Evolutionary conservation across 768 basidiomycete species (phyloP), one percentile per base, ranked within the genome.

Genomic region (Suillus tomentosus): DNA sequence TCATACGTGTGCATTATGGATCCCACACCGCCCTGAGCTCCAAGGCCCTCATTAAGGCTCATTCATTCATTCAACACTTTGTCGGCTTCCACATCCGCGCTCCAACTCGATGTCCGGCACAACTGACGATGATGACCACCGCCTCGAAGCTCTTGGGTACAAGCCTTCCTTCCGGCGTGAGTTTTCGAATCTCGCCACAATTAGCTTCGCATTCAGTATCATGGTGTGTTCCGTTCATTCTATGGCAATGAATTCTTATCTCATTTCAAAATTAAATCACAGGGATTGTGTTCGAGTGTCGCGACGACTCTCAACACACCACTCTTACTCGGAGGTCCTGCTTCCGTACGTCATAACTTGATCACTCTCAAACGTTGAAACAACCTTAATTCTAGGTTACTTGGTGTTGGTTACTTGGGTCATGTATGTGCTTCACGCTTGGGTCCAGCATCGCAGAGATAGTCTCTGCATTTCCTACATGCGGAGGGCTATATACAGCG

Each of bases 111-210:
- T 69, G 68, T 43, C 54, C 17, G 13, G 2, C 31, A 42, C 19
- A 31, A 55, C 48, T 24, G 55, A 43, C 13, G 79, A 87, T 61
- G 89, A 91, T 72, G 87, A 90, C 77, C 81, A 79, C 71, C 83
- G 85, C 70, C 81, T 91, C 47, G 80, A 87, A 62, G 86, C 84
- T 17, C 73, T 90, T 69, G 89, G 89, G 22, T 91, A 91, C 70
- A 85, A 87, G 70, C 89, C 89, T 48, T 91, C 89, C 17, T 94
- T 95, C 81, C 87, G 86, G 74, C 83, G 93, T 64, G 93, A 95
- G 80, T 95, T 95, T 69, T 86, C 89, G 8, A 92, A 91, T 70
- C 75, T 93, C 39, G 89, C 89, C n/a, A 91, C 90, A 65, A 89
- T 89, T 66, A 65, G 85, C 60, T 91, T 89, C 73, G 87, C 89